These are phyloP conservation scores for Xanthoparmelia taractica DNA, from an alignment of 495 filamentous ascomycete genomes.

Conservation along the genomic window DNA sequence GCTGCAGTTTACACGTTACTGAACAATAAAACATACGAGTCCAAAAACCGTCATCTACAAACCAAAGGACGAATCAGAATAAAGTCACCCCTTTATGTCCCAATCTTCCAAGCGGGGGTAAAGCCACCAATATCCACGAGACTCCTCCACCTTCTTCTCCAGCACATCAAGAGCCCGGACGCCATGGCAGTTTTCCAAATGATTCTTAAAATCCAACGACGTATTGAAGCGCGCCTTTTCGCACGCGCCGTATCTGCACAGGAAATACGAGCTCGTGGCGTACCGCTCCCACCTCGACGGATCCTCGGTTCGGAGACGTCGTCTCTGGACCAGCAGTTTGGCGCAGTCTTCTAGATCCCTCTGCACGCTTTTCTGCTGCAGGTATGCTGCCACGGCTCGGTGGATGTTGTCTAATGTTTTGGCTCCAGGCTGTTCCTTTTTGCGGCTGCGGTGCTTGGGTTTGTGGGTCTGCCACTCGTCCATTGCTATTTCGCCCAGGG, in stretches of 20 bases:
- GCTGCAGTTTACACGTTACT: too few relatives aligned
- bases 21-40: too few relatives aligned
- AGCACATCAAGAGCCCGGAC: neutral
- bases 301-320: neutral
- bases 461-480: slow-evolving; percentile 12
- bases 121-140: neutral
- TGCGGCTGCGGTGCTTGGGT: neutral
- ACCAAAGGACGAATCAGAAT: neutral
- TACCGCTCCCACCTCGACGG: neutral
- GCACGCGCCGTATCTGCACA: neutral
- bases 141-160: neutral
- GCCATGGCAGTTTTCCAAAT: neutral
- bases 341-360: neutral
- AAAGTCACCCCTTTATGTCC: too few relatives aligned
- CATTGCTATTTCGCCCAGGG: slow-evolving; percentile 2
- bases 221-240: neutral
- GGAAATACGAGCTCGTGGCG: neutral
- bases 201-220: neutral
- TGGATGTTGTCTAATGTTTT: neutral
- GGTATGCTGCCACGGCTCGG: neutral
- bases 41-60: neutral
- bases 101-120: neutral
- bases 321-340: neutral
- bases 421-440: neutral
- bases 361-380: neutral